Evolutionary conservation across 495 filamentous ascomycete species (phyloP), one percentile per base, ranked within the genome.

Genomic region (Penicillium lividum): DNA sequence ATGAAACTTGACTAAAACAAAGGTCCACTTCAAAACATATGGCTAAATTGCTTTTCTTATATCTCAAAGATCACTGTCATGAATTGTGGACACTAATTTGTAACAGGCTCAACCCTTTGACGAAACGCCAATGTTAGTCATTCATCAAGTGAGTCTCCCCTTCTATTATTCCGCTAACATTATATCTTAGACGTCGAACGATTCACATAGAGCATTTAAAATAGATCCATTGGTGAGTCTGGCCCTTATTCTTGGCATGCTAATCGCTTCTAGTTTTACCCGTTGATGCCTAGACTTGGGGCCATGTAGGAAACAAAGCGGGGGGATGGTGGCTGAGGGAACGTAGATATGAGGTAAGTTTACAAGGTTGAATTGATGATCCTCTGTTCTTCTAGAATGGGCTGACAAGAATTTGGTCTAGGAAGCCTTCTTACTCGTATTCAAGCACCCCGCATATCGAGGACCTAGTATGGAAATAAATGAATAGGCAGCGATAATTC

Each of bases 251-350:
- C 1, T 22, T 22, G 22, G 22, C 1, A 22, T 22, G 22, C 22
- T 22, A 22, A 22, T 22, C 22, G 22, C 22, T 22, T 22, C 22
- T 22, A 22, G 22, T 22, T 22, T 22, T 22, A 22, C 8, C 30
- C 30, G 8, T 9, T 7, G 30, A 33, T 33, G 33, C 9, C 33
- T 36, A 11, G 33, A 36, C 1, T 11, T 36, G 33, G 33, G 33
- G 33, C 9, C 4, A 36, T 13, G 13, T 9, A 11, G 9, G 33
- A 11, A 36, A 11, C 9, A 9, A 36, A 11, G 33, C 33, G 38
- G 58, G 58, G 38, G 52, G 47, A 60, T 51, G 40, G 58, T 60
- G 58, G 58, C 58, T 56, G 22, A 28, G n/a, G 52, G 16, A 44
- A 15, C 53, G 25, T 27, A 36, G 31, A 51, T 10, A 16, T 7